Evolutionary conservation across 2,329 filamentous ascomycete genomes (phyloP), one percentile per base, ranked within the genome.

Genomic region (Penicillium concentricum): DNA sequence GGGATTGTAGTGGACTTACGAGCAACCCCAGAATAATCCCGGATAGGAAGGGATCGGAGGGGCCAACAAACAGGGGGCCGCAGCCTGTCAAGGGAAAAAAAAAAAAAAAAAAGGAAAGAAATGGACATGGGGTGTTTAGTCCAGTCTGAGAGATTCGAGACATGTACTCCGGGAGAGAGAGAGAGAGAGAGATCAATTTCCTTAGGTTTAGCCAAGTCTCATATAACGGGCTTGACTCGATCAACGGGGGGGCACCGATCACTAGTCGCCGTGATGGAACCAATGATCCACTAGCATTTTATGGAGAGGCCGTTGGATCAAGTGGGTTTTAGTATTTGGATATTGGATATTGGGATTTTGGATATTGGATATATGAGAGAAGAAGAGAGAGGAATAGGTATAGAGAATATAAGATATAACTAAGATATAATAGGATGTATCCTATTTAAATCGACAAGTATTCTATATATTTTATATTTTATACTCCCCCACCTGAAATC

Each of bases 271-370:
- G 47, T 38, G 53, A 57, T 54, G 59, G 62, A 53, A 59, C 63
- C 61, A 61, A 61, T 62, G 58, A 57, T 48, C 60, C 62, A 59
- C 59, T 51, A 52, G 61, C 41, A 59, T 58, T 45, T 39, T 48
- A 58, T 63, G 63, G 61, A 59, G 60, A 62, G 64, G 62, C 61
- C 64, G 62, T 66, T 67, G 64, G 64, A 62, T 64, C 58, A 46
- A 62, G 62, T 65, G 62, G 64, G 57, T 57, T 60, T 24, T 16
- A 53, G 13, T 32, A 13, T 32, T 32, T 13, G 32, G 12, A 32
- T 32, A 32, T 32, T 32, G 5, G 12, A 32, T 32, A 32, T 16
- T 34, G 6, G 4, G 6, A 5, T 28, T 28, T 7, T 28, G 9
- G 7, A 28, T 28, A 28, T 12, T 5, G 8, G n/a, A n/a, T n/a